Evolutionary conservation across 495 filamentous ascomycete species (phyloP), one percentile per base, ranked within the genome.

Genomic region (Daldinia bambusicola): DNA sequence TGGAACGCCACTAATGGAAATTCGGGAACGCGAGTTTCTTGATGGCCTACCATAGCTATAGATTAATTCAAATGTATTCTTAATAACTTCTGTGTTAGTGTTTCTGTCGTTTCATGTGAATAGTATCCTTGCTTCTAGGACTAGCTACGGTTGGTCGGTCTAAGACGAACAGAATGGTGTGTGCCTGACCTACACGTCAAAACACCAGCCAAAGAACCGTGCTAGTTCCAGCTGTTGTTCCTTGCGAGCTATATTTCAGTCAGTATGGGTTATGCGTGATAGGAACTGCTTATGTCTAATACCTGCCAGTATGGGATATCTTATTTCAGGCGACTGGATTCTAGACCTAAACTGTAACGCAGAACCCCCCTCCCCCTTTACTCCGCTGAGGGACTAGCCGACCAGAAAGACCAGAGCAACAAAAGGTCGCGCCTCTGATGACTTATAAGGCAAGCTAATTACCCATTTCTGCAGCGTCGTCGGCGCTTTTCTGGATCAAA

Each of bases 371-470:
- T 18, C 14, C 8, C n/a, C n/a, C n/a, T n/a, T 26, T 26, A 26
- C 26, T 3, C 26, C 26, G 1, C 26, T 3, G 26, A 26, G 26
- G 75, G 76, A n/a, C 32, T 81, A 77, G 80, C 55, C 70, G 0
- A 36, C 67, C 7, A 9, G 61, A 20, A 75, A 80, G 14, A 69
- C 80, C 48, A 32, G 20, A 10, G 30, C 59, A 14, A 77, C 61
- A 63, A 53, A 14, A 26, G 51, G 38, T 10, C 2, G 6, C 12
- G 43, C 53, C 4, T 18, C 58, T 6, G 63, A 68, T 22, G 78
- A 81, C 55, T 40, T 69, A 13, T 80, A 81, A 59, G 79, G 78
- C 38, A 78, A 76, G 32, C 37, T 81, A 2, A 79, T 70, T 55
- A 69, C 52, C 30, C 62, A 78, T 60, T 18, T 81, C 36, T 66